A percentile compares a stretch with the other conserved stretches of the same genome.
Conservation (phyloP, 2,329 filamentous ascomycete species). For the Rhynchosporium agropyri region DNA sequence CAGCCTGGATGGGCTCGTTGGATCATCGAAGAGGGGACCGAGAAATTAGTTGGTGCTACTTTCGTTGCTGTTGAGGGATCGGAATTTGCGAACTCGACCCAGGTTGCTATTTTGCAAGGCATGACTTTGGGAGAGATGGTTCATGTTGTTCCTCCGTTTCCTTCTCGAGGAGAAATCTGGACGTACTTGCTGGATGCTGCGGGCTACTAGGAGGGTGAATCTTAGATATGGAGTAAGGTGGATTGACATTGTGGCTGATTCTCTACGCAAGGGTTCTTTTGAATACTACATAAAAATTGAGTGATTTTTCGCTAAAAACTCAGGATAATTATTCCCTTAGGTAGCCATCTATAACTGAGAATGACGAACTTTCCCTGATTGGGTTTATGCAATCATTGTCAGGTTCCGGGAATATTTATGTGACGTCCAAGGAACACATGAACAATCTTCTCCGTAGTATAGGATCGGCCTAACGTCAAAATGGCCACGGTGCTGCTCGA, state of each 20-base stretch:
- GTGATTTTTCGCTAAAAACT: neutral
- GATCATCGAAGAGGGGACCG: constrained; percentile 20
- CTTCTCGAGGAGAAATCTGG: constrained; percentile 21
- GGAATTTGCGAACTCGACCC: constrained; percentile 18
- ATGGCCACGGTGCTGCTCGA: too few relatives aligned
- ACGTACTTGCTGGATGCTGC: constrained; percentile 21
- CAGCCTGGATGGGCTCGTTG: constrained; percentile 25
- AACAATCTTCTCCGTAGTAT: too few relatives aligned
- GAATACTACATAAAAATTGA: neutral
- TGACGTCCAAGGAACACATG: too few relatives aligned
- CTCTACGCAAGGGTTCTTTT: neutral
- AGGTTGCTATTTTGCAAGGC: constrained; percentile 22
- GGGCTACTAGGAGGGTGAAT: constrained; percentile 7
- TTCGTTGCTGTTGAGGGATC: constrained; percentile 21
- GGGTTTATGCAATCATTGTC: too few relatives aligned
- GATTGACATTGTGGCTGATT: neutral
- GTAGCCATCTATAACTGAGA: too few relatives aligned
- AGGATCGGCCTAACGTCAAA: too few relatives aligned
- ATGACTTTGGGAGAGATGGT: constrained; percentile 20
- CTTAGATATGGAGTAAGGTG: neutral
- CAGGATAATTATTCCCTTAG: neutral
- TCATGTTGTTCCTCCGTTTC: constrained; percentile 25
- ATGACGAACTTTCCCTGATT: too few relatives aligned
- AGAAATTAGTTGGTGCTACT: constrained; percentile 24
- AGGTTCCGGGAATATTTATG: too few relatives aligned